Conservation (phyloP, 192 early-diverging fungal species). For the Podila verticillata region DNA sequence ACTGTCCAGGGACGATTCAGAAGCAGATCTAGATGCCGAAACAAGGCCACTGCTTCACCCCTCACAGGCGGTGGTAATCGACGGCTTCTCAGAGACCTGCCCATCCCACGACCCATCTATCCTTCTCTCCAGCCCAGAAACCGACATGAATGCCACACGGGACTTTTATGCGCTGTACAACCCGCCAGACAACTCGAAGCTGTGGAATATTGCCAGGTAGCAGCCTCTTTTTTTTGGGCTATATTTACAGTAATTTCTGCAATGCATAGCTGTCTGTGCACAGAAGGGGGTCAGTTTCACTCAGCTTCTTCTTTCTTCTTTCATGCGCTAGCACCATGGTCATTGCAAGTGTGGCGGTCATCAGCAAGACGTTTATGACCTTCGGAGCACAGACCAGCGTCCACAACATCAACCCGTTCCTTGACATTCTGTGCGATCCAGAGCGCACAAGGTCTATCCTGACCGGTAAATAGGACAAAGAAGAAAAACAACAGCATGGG, state of each 20-base stretch:
- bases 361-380: conserved; percentile 45
- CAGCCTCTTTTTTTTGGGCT: not conserved
- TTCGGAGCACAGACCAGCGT: conserved; percentile 51
- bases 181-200: conserved; percentile 21
- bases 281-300: not conserved
- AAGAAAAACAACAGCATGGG: not conserved
- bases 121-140: not conserved
- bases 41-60: too few species aligned
- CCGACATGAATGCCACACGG: not conserved
- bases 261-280: not conserved
- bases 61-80: too few species aligned
- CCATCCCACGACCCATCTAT: not conserved
- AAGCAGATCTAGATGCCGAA: too few species aligned
- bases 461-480: conserved; percentile 55
- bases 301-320: not conserved
- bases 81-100: not conserved
- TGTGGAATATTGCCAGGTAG: conserved; percentile 38
- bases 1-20: too few species aligned
- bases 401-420: conserved; percentile 69
- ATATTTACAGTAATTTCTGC: not conserved
- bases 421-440: conserved; percentile 61
- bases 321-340: conserved; percentile 23
- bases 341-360: conserved; percentile 27
- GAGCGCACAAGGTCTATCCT: conserved; percentile 67
- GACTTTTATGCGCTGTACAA: conserved; percentile 45